phyloP scores from a whole-genome alignment of 495 filamentous ascomycete genomes.

The Penicillium lividum region DNA sequence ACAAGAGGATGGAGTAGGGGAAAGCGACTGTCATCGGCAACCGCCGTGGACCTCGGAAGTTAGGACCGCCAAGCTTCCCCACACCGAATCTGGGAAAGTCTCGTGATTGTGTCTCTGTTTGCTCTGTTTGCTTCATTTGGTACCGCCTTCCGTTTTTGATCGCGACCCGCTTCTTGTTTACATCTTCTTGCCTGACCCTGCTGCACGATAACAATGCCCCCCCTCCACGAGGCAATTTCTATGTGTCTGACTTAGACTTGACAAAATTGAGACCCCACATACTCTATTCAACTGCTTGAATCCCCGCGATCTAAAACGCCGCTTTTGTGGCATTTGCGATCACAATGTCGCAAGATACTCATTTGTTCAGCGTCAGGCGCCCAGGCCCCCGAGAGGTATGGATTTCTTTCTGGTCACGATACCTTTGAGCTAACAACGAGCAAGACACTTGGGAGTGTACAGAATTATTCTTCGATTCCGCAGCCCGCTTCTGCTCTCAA shows the following conservation, averaged over 20 bases:
- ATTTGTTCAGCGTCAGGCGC: conserved; percentile 71
- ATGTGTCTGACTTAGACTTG: conserved; percentile 14
- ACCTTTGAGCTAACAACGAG: conserved; percentile 19
- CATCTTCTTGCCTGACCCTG: conserved; percentile 21
- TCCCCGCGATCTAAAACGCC: conserved; percentile 15
- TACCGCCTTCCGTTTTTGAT: conserved; percentile 6
- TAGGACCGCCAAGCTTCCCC: conserved; percentile 38
- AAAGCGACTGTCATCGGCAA: conserved; percentile 28
- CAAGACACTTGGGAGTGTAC: conserved; percentile 77
- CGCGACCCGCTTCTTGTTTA: conserved; percentile 30
- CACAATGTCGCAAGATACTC: conserved; percentile 75
- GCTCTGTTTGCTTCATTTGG: conserved; percentile 1
- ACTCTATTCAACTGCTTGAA: not conserved
- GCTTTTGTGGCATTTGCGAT: conserved; percentile 35
- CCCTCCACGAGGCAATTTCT: conserved; percentile 14
- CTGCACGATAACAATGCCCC: conserved; percentile 23
- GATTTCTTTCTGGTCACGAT: conserved; percentile 14
- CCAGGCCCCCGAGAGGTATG: conserved; percentile 63
- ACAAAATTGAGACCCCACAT: conserved; percentile 3
- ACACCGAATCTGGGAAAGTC: conserved; percentile 31
- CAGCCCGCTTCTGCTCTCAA: conserved; percentile 95
- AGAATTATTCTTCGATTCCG: conserved; percentile 77
- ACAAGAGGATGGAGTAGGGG: conserved; percentile 13
- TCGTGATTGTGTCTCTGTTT: conserved; percentile 34
- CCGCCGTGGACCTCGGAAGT: conserved; percentile 46